Evolutionary conservation across 495 filamentous ascomycete species (phyloP), one percentile per base, ranked within the genome.

Genomic region (Schizothecium vesticola): DNA sequence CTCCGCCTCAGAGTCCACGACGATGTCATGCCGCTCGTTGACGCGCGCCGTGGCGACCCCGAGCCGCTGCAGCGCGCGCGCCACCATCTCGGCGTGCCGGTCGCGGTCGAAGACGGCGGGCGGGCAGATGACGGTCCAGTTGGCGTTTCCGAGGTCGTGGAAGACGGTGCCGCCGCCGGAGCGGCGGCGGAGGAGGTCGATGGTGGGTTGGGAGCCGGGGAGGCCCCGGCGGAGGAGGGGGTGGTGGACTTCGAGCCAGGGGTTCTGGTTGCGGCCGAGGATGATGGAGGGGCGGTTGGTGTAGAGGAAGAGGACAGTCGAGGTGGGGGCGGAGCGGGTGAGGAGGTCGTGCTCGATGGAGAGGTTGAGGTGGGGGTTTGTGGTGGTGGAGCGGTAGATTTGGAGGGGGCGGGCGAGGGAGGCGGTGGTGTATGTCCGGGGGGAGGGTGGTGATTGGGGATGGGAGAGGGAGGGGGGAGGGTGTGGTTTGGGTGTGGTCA

Each of bases 241-340:
- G 9, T 96, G 84, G 77, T 97, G 92, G 59, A 90, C 88, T 77
- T 99, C 95, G 10, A 92, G 82, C 94, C 94, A 99, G 55, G 95
- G 95, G 76, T 99, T 99, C 76, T 99, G 95, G 77, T 99, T 99
- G 59, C 94, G 90, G 16, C 95, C 95, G 67, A 99, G 88, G 70
- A 99, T 87, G 61, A 99, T 84, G 77, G 91, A 90, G 9, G 94
- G 93, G 13, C 83, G 80, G 78, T 99, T 98, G 67, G 86, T 82
- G 80, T 98, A 99, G 21, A 98, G 83, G 68, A 97, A 93, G 0
- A 97, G 85, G 33, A 97, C 76, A 56, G 84, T 87, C 6, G 92
- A 93, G 69, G 90, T 83, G 6, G 86, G 79, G 0, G 88, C 85
- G 0, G 91, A 86, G 55, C 89, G 86, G 65, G 89, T 85, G 1